Percentiles rank a stretch among this genome's conserved stretches.
These are phyloP conservation scores for Basidioascus undulatus DNA, from an alignment of 768 basidiomycete species.

Conservation along the genomic window DNA sequence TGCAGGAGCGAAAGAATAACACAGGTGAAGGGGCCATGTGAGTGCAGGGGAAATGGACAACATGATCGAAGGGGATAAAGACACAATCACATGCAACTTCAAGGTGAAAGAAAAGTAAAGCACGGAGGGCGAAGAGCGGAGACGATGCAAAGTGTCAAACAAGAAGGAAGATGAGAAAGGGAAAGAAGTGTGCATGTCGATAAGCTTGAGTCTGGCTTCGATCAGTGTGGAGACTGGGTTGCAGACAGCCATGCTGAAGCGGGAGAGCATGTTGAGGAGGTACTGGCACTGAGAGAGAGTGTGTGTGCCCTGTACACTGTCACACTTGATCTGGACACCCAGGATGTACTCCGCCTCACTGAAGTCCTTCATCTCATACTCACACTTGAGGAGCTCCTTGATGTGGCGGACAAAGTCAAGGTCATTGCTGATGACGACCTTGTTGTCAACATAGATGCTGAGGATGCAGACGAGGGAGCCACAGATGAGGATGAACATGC, in stretches of 20 bases:
- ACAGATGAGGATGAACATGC: not conserved
- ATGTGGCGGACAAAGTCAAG: not conserved
- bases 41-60: too few species aligned
- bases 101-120: too few species aligned
- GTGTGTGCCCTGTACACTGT: slow-evolving; percentile 5
- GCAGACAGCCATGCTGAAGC: slow-evolving; percentile 14
- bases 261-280: slow-evolving; percentile 15
- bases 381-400: slow-evolving; percentile 3
- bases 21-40: too few species aligned
- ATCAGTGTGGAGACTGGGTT: slow-evolving; percentile 17
- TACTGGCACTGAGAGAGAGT: slow-evolving; percentile 16
- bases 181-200: not conserved
- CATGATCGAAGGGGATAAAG: too few species aligned
- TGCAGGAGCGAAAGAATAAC: too few species aligned
- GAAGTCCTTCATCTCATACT: slow-evolving; percentile 10
- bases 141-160: slow-evolving; percentile 5
- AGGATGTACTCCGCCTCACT: slow-evolving; percentile 6
- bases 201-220: slow-evolving; percentile 13
- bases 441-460: too few species aligned
- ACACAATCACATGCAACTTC: too few species aligned
- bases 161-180: slow-evolving; percentile 5
- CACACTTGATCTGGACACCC: slow-evolving; percentile 16
- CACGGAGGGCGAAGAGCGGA: slow-evolving; percentile 11
- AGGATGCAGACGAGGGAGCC: too few species aligned
- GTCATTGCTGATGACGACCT: too few species aligned